A percentile compares a stretch with the other conserved stretches of the same genome.
Conservation (phyloP, 148 eudicot genomes). For the Salicornia ramosissima region DNA sequence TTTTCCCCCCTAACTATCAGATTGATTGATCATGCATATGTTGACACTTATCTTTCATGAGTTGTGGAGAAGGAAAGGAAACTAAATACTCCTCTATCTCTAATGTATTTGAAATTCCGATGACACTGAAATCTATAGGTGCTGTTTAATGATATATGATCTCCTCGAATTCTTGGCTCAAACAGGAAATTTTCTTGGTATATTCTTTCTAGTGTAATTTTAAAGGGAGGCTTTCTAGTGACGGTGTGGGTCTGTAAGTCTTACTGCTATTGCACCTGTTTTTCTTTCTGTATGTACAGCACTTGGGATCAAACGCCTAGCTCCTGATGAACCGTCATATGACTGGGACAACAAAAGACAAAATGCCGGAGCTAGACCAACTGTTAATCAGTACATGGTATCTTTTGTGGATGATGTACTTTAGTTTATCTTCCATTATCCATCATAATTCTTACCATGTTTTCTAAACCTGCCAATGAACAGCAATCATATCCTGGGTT, state of each 20-base stretch:
- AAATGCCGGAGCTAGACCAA: conserved; percentile 70
- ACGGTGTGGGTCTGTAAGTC: not conserved
- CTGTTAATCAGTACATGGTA: conserved; percentile 22
- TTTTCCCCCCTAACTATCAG: not conserved
- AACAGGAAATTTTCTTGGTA: not conserved
- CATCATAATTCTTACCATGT: not conserved
- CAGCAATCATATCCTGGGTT: conserved; percentile 40
- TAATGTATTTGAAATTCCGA: too few species aligned
- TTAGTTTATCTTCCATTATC: not conserved
- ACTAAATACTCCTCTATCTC: too few species aligned
- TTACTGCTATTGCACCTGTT: conserved; percentile 4
- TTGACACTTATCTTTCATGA: not conserved
- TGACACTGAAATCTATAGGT: not conserved
- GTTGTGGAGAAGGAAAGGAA: too few species aligned
- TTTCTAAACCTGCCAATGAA: conserved; percentile 24
- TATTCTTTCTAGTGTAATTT: not conserved
- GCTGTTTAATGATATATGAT: not conserved
- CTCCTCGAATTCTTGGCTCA: not conserved
- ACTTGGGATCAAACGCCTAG: conserved; percentile 61
- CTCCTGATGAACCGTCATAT: conserved; percentile 52
- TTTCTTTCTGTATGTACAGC: conserved; percentile 24
- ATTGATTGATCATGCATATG: not conserved
- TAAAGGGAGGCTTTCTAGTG: not conserved
- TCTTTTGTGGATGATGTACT: too few species aligned
- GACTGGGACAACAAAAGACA: conserved; percentile 58